Conservation (phyloP, 495 filamentous ascomycete species). For the Penicilliopsis zonata region DNA sequence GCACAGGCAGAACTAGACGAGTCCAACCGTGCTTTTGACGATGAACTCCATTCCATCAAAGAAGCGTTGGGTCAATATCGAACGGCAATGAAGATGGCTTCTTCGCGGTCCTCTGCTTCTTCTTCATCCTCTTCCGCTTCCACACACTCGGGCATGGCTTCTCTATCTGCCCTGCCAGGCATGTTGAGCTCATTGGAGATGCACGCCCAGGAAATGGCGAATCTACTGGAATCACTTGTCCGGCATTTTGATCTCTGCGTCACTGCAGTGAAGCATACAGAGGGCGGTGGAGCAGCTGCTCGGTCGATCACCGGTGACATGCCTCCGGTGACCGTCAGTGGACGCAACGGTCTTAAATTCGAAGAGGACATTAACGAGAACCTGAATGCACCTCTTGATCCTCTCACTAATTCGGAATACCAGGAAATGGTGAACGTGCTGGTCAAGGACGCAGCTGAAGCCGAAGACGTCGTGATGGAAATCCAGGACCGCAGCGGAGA, state of each 20-base stretch:
- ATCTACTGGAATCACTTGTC: conserved; percentile 69
- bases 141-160: conserved; percentile 24
- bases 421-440: conserved; percentile 75
- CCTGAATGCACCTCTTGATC: conserved; percentile 44
- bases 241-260: conserved; percentile 91
- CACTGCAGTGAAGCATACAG: conserved; percentile 81
- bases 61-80: conserved; percentile 39
- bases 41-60: conserved; percentile 52
- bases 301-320: conserved; percentile 47
- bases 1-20: conserved; percentile 42
- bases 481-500: conserved; percentile 61
- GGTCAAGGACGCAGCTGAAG: conserved; percentile 69
- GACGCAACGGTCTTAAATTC: conserved; percentile 37
- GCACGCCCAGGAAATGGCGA: conserved; percentile 75
- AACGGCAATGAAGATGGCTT: conserved; percentile 25
- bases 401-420: conserved; percentile 63
- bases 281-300: conserved; percentile 69
- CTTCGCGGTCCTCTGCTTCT: conserved; percentile 26
- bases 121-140: conserved; percentile 21
- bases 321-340: conserved; percentile 43
- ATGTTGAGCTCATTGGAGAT: conserved; percentile 63
- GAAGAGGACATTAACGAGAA: conserved; percentile 45
- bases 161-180: conserved; percentile 43
- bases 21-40: conserved; percentile 34
- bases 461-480: conserved; percentile 82